Evolutionary conservation across 2,329 filamentous ascomycete species (phyloP), one percentile per base, ranked within the genome.

Genomic region (Corniculantispora saksenae): DNA sequence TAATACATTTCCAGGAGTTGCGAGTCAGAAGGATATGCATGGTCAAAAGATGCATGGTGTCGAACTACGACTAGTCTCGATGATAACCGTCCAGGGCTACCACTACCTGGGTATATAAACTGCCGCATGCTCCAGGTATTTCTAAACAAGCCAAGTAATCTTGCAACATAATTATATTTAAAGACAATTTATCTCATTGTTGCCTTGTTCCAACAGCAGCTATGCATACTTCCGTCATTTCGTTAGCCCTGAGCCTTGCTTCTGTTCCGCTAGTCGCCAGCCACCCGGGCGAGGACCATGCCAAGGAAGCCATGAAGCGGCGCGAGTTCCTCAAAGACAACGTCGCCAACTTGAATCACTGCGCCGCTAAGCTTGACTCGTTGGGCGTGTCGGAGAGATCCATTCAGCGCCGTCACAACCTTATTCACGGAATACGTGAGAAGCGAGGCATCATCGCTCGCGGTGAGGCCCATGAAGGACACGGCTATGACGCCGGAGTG

Each of bases 221-320:
- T 47, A 61, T 61, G 58, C 38, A 61, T 40, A 51, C 58, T n/a
- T 47, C 25, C n/a, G 35, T 54, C 27, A 25, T 62, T 27, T 17
- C 51, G 1, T 25, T 67, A 35, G 50, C 65, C 53, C 50, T 66
- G 5, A 35, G 43, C 45, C 63, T 70, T 43, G 61, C 66, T 19
- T 43, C 67, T n/a, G 23, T 65, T 35, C 59, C 64, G 19, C 40
- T 70, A 13, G 66, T 57, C 59, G 57, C 67, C 32, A 78, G 79
- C 23, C 79, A 84, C 64, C 81, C 81, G 0, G 81, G 81, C 66
- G 80, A 82, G 65, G 76, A 82, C 61, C 68, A 81, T 65, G 72
- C 72, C 61, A 72, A 79, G 17, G 82, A 84, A 70, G 76, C 80
- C 27, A 76, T 76, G 40, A 78, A 80, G 71, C 81, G 81, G 51